A percentile compares a stretch with the other conserved stretches of the same genome.
phyloP scores from a whole-genome alignment of 179 eudicot species.

The Amaranthus tricolor region DNA sequence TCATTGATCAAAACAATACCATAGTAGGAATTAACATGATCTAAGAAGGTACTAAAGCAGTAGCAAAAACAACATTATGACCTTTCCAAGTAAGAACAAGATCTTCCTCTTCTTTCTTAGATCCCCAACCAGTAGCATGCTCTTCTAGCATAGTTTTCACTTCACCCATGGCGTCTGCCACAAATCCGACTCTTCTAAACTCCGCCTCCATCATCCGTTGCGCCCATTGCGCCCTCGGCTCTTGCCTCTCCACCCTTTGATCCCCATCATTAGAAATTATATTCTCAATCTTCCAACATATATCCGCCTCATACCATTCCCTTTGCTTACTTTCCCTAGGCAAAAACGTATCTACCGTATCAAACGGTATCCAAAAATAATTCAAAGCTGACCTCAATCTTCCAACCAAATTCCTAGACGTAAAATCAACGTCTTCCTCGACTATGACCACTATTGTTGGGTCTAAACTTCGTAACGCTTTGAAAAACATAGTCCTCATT shows the following conservation, averaged over 20 bases:
- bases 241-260: constrained; percentile 70
- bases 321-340: constrained; percentile 66
- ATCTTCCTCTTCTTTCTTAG: constrained; percentile 84
- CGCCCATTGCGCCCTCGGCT: constrained; percentile 57
- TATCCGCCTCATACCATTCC: constrained; percentile 86
- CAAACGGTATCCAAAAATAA: constrained; percentile 89
- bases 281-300: constrained; percentile 86
- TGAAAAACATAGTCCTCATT: constrained; percentile 45
- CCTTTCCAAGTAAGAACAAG: constrained; percentile 97
- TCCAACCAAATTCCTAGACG: constrained; percentile 47
- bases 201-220: constrained; percentile 62
- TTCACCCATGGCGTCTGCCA: constrained; percentile 57
- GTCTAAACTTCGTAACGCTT: constrained; percentile 49
- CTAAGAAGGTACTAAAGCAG: constrained; percentile 63
- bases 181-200: constrained; percentile 47
- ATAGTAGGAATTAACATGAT: not conserved
- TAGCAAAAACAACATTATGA: constrained; percentile 88
- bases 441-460: constrained; percentile 60
- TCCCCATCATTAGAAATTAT: constrained; percentile 69
- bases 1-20: not conserved
- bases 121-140: constrained; percentile 96
- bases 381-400: constrained; percentile 73
- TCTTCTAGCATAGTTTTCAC: constrained; percentile 82
- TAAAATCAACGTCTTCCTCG: constrained; percentile 83
- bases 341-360: constrained; percentile 78